Base-by-base conservation (phyloP, 257 asterid species). In the Parsonsia alboflavescens region DNA sequence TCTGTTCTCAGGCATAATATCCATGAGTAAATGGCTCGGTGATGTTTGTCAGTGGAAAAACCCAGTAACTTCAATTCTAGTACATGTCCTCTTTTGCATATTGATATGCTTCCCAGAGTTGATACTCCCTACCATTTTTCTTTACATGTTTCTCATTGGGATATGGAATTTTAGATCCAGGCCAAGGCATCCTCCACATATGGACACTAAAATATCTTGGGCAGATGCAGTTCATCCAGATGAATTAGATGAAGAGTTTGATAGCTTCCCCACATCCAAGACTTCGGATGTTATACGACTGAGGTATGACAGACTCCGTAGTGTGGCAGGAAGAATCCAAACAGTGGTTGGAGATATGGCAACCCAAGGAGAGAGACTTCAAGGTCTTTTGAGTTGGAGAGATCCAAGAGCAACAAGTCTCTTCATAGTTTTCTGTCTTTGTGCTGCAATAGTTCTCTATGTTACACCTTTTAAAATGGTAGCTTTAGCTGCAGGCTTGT, bases 181-280 rank as follows among this genome's bases (percentile, higher is more conserved):
- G 66, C 89, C 88, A 1, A 80, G 88, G 36, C 88, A 85, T 53
- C 96, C 96, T 10, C 89, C 84, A 4, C 93, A 88, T 75, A 87
- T 90, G 92, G 96, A 90, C 75, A 73, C 92, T 0, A 83, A 79
- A 48, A 77, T 88, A 12, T 90, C 96, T 0, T 84, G 88, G 80
- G 96, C 96, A 3, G 96, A 90, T 17, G 88, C 83, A 0, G 93
- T 73, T 10, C 82, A 80, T 17, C 78, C 79, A 0, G 96, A 89
- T 26, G 93, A 89, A 76, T 73, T 90, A 1, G 93, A 90, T 30
- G 96, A 90, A 77, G 96, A 90, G 72, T 90, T 90, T 73, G 96
- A 89, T 78, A 81, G 90, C 0, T 88, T 85, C 78, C 96, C 96
- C 0, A 88, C 91, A 7, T 73, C 87, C 10, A 82, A 67, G 53